These are phyloP conservation scores for Citeromyces matritensis DNA, from an alignment of 805 yeast species.

Conservation along the genomic window DNA sequence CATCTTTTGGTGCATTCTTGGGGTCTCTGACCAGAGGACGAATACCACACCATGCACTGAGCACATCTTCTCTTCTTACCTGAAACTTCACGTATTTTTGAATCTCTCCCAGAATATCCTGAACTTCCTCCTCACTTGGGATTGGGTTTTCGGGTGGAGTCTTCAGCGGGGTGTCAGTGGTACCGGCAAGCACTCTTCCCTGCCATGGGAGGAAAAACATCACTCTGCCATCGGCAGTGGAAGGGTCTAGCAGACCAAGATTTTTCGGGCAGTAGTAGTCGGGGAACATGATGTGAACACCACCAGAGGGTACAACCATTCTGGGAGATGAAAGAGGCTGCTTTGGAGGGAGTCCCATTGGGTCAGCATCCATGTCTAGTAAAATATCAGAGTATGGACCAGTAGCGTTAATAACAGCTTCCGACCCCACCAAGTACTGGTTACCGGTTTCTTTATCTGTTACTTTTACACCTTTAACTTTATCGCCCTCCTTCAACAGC, in stretches of 20 bases:
- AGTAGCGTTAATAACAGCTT: constrained; percentile 78
- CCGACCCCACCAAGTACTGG: constrained; percentile 46
- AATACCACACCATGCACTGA: constrained; percentile 95
- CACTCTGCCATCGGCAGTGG: constrained; percentile 90
- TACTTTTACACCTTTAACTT: constrained; percentile 65
- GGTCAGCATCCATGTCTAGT: constrained; percentile 73
- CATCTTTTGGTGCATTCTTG: constrained; percentile 27
- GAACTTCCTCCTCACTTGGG: constrained; percentile 80
- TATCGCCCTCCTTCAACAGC: constrained; percentile 46
- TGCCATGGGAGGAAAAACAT: constrained; percentile 98
- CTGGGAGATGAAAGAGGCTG: constrained; percentile 26
- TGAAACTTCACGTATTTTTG: constrained; percentile 84
- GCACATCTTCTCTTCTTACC: constrained; percentile 78
- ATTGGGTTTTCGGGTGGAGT: constrained; percentile 61
- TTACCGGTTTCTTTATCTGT: constrained; percentile 57
- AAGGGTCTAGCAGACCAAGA: constrained; percentile 82
- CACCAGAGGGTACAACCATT: constrained; percentile 90
- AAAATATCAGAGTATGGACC: constrained; percentile 85
- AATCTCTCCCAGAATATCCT: constrained; percentile 74
- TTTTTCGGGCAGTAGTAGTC: constrained; percentile 82
- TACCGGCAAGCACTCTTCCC: constrained; percentile 91
- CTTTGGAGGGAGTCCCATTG: constrained; percentile 47
- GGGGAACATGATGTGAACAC: constrained; percentile 86
- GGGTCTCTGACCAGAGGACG: constrained; percentile 90
- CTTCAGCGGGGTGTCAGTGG: constrained; percentile 81